Evolutionary conservation across 1,139 yeast species (phyloP), one percentile per base, ranked within the genome.

Genomic region (Pneumocystis canis): DNA sequence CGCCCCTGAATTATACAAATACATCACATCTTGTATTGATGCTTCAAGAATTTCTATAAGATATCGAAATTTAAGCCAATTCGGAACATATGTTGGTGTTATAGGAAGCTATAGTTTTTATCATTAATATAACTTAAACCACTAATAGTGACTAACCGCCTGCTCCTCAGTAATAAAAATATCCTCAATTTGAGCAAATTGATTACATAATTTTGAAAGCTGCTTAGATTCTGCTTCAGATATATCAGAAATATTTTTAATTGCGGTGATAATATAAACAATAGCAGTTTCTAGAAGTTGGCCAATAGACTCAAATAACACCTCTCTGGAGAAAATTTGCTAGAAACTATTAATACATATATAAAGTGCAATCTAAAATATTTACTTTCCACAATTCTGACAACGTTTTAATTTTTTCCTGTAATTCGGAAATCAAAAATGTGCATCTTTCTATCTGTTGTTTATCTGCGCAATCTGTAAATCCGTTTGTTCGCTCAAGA

Each of bases 1-100:
- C 63, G 84, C 85, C 18, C 90, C 94, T 66, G 82, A 83, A 69
- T 84, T 85, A 69, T 85, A 86, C 70, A 82, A 72, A 37, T 82
- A 85, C 79, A 85, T 79, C 60, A 89, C 89, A 58, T 83, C 85
- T 41, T 79, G 83, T 71, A 89, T 75, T 68, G 84, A 73, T 63
- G 74, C 69, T 61, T 70, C 71, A 31, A 75, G 68, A 33, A 75
- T 67, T 63, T 73, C 72, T 14, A 69, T 70, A 56, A 75, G 68
- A 61, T 72, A 72, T 65, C 73, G 74, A 35, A 75, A 70, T 67
- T 75, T 75, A 66, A 73, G 70, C 77, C 78, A 74, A 4, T 74
- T 71, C 4, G 77, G 76, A 5, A 74, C 75, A 58, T 71, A 68
- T 32, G 66, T 68, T 3, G 72, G 72, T n/a, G 74, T 71, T 57